Evolutionary conservation across 1,139 yeast species (phyloP), one percentile per base, ranked within the genome.

Genomic region (Debaryomyces sp.): DNA sequence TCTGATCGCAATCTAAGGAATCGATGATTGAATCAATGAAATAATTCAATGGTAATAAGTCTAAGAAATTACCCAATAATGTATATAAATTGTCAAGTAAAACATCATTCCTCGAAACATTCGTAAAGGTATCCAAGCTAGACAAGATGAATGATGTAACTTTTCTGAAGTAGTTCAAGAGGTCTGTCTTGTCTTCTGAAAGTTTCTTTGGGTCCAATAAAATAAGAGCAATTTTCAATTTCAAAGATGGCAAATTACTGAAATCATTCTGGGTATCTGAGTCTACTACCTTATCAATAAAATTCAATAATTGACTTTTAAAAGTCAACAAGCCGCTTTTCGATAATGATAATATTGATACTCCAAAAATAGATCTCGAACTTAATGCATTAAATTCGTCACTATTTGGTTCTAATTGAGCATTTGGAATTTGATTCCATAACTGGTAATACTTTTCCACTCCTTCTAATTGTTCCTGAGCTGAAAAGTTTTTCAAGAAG

Each of bases 41-140:
- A 56, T 83, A 80, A 50, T 77, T 78, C 56, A 91, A 80, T 26
- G 98, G 97, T 49, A 92, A 73, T 53, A 90, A 73, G 50, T 83
- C 83, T 54, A 92, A 70, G 54, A 86, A 70, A 55, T 80, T 80
- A 40, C 84, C 81, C 55, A 92, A 73, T 45, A 89, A 68, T 24
- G 71, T 75, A 55, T 72, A 73, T 53, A 74, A 64, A 45, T 64
- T 64, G 37, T 54, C 48, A 23, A 66, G 56, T 13, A 73, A 59
- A 6, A 58, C 62, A 22, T 51, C 50, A 41, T 55, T 54, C 30
- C 52, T 54, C 39, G 53, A 51, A 12, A 45, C 49, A 50, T 60
- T 58, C 27, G 67, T 56, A 52, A 63, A 68, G 8, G 54, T 53
- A 45, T 75, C 80, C 52, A 75, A 66, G 17, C 67, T 56, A n/a